These are phyloP conservation scores for Nakazawaea peltata DNA, from an alignment of 805 yeast species.

Conservation along the genomic window DNA sequence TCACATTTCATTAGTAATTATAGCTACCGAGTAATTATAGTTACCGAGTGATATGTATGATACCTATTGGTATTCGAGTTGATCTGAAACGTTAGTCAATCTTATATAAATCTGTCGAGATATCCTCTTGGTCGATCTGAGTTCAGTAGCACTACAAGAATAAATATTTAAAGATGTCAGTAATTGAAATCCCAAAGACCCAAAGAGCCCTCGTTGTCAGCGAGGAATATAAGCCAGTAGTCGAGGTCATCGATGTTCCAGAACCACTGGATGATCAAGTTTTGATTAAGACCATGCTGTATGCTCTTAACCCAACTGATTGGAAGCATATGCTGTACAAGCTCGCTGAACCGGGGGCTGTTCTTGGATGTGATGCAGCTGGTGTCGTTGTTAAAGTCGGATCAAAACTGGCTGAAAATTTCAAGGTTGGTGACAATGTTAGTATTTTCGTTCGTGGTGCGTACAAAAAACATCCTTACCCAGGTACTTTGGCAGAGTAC, in stretches of 20 bases:
- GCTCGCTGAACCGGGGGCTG: slow-evolving; percentile 24
- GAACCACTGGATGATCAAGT: slow-evolving; percentile 28
- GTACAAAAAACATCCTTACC: slow-evolving; percentile 27
- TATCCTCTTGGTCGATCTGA: too few species aligned
- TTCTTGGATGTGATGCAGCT: slow-evolving; percentile 54
- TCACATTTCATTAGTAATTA: too few species aligned
- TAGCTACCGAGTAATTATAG: too few species aligned
- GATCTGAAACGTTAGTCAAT: too few species aligned
- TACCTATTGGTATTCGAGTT: too few species aligned
- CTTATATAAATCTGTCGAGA: too few species aligned
- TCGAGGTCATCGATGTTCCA: slow-evolving; percentile 18
- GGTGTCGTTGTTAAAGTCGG: slow-evolving; percentile 52
- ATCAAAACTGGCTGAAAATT: slow-evolving; percentile 26
- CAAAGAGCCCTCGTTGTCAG: slow-evolving; percentile 34
- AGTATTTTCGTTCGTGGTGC: slow-evolving; percentile 50
- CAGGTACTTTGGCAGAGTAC: slow-evolving; percentile 58
- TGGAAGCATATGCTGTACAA: slow-evolving; percentile 45
- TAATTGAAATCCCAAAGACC: too few species aligned
- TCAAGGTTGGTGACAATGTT: slow-evolving; percentile 49
- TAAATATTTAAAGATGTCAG: too few species aligned
- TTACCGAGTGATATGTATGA: too few species aligned
- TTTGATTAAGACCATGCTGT: slow-evolving; percentile 43
- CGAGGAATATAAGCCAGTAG: slow-evolving; percentile 21
- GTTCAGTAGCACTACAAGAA: too few species aligned
- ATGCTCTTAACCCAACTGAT: slow-evolving; percentile 63